A percentile compares a stretch with the other conserved stretches of the same genome.
phyloP scores from a whole-genome alignment of 2,329 filamentous ascomycete genomes.

The Aspergillus hortae region DNA sequence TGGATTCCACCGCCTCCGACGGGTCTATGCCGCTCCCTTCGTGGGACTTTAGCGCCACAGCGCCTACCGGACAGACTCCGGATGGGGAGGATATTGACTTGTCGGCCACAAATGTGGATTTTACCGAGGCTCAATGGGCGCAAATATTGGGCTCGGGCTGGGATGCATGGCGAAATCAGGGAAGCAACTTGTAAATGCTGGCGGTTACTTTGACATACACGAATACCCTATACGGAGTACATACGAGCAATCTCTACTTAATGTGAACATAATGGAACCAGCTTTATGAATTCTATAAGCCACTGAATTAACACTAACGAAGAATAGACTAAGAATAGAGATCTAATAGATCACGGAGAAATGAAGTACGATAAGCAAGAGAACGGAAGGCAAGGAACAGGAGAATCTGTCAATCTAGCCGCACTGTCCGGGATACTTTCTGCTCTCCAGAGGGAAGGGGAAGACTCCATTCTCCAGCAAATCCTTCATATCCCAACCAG shows the following conservation, averaged over 20 bases:
- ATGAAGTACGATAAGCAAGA: neutral
- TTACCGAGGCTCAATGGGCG: slow-evolving; percentile 35
- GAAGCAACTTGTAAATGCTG: neutral
- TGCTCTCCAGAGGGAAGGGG: slow-evolving; percentile 39
- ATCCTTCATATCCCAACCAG: slow-evolving; percentile 48
- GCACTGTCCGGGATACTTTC: slow-evolving; percentile 34
- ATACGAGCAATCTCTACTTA: too few species aligned
- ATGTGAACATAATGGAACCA: neutral
- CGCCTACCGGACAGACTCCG: slow-evolving; percentile 8
- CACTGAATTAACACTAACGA: neutral
- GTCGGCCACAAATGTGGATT: slow-evolving; percentile 20
- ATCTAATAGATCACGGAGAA: neutral
- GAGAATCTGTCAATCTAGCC: neutral
- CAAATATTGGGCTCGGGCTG: slow-evolving; percentile 23
- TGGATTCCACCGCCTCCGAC: slow-evolving; percentile 17
- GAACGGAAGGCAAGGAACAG: too few species aligned
- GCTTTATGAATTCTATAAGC: too few species aligned
- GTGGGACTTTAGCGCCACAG: slow-evolving; percentile 25
- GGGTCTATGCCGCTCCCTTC: slow-evolving; percentile 23
- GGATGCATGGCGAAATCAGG: slow-evolving; percentile 14
- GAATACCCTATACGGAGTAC: too few species aligned
- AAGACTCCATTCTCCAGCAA: slow-evolving; percentile 46
- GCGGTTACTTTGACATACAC: too few species aligned
- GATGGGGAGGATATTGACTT: slow-evolving; percentile 16
- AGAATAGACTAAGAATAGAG: neutral